phyloP scores from a whole-genome alignment of 2,329 filamentous ascomycete genomes.

The Coniosporium tulheliwenetii region DNA sequence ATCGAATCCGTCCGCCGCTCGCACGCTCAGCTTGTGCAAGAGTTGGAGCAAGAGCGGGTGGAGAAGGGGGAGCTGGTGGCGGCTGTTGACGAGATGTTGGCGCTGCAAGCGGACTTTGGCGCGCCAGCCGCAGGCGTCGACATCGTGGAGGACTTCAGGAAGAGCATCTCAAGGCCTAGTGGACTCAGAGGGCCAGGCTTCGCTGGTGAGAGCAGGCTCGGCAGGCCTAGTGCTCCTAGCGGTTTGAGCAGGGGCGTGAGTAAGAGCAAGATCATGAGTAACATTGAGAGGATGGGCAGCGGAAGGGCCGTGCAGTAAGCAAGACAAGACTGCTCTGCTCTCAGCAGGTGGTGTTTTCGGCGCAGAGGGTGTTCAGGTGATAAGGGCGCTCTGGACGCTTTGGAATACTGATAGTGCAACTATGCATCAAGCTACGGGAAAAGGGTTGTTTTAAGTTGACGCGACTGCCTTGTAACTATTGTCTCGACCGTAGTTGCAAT shows the following conservation, averaged over 20 bases:
- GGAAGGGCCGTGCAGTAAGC: constrained; percentile 11
- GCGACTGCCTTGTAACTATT: no score
- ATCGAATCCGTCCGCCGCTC: constrained; percentile 54
- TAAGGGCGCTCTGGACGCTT: no score
- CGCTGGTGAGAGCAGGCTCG: constrained; percentile 30
- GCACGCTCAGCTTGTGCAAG: constrained; percentile 46
- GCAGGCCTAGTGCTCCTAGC: constrained; percentile 13
- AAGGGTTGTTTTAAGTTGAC: no score
- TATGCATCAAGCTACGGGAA: no score
- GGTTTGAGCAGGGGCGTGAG: constrained; percentile 19
- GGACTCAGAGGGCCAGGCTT: constrained; percentile 47
- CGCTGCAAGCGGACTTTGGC: constrained; percentile 37
- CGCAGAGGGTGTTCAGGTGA: no score
- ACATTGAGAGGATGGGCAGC: constrained; percentile 76
- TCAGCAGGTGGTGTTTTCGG: no score
- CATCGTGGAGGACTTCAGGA: constrained; percentile 31
- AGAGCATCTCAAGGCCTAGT: constrained; percentile 39
- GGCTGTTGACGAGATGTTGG: constrained; percentile 72
- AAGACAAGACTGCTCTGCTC: no score
- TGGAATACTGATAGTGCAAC: no score
- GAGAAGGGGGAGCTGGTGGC: constrained; percentile 75
- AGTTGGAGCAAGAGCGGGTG: constrained; percentile 59
- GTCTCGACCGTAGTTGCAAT: no score
- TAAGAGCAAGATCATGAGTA: constrained; percentile 65
- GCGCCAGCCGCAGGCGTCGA: constrained; percentile 14